These are phyloP conservation scores for Oryza punctata DNA, from an alignment of 176 grass and related monocot species.

Conservation along the genomic window DNA sequence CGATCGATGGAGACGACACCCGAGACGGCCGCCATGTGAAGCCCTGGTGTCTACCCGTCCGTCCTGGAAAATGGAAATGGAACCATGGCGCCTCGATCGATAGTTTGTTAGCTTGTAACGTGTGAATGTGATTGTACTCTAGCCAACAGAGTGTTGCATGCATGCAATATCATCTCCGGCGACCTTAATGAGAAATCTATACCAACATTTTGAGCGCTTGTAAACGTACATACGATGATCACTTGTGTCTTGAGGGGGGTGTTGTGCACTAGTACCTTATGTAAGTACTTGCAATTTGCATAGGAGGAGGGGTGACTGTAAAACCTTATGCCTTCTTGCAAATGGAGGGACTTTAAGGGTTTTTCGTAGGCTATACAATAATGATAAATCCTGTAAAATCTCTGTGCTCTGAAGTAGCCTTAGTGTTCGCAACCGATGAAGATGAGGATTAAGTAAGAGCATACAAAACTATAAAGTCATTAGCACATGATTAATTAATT, in stretches of 20 bases:
- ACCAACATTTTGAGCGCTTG: constrained; percentile 4
- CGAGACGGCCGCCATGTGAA: constrained; percentile 36
- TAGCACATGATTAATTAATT: too few relatives aligned
- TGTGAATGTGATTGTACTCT: constrained; percentile 41
- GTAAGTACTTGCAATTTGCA: background rate
- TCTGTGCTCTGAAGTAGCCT: too few relatives aligned
- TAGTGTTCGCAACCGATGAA: too few relatives aligned
- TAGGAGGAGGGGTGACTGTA: background rate
- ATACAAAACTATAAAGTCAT: too few relatives aligned
- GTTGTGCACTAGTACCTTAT: background rate
- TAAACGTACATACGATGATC: background rate
- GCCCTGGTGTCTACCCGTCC: background rate
- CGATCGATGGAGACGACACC: constrained; percentile 15
- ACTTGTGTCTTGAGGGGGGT: background rate
- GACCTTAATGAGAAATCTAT: background rate
- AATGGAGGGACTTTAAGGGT: too few relatives aligned
- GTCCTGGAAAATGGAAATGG: constrained; percentile 16
- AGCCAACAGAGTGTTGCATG: background rate
- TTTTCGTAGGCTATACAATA: too few relatives aligned
- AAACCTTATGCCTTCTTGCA: too few relatives aligned
- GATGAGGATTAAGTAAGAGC: too few relatives aligned
- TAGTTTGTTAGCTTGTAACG: background rate
- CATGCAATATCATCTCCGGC: background rate
- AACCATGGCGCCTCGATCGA: constrained; percentile 6
- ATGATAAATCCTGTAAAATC: too few relatives aligned